phyloP scores from a whole-genome alignment of 2,329 filamentous ascomycete genomes.

The Grosmannia penicillata region DNA sequence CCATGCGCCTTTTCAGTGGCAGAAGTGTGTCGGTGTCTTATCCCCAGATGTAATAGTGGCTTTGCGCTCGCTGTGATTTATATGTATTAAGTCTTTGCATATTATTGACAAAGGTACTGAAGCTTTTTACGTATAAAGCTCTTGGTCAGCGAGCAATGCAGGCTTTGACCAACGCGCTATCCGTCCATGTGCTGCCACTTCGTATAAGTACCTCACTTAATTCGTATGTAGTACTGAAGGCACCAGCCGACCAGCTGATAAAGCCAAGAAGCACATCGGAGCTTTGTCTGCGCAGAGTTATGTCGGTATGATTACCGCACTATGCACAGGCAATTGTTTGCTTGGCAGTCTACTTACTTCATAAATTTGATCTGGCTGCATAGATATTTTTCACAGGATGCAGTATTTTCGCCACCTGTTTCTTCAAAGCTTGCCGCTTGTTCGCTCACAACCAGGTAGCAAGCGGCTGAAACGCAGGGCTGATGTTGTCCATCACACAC shows the following conservation, averaged over 20 bases:
- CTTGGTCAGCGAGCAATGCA: slow-evolving; percentile 5
- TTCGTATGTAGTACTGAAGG: slow-evolving; percentile 13
- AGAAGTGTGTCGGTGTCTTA: too few species aligned
- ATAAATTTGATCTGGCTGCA: slow-evolving; percentile 17
- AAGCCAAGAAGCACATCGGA: slow-evolving; percentile 15
- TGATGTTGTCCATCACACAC: slow-evolving; percentile 32
- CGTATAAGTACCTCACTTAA: slow-evolving; percentile 14
- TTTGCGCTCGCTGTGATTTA: too few species aligned
- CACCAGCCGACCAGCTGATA: slow-evolving; percentile 14
- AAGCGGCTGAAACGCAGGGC: slow-evolving; percentile 16
- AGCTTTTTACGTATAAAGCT: neutral
- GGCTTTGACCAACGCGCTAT: slow-evolving; percentile 8
- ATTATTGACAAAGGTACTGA: too few species aligned
- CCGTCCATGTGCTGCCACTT: slow-evolving; percentile 11
- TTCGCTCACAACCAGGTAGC: slow-evolving; percentile 19
- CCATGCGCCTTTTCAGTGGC: too few species aligned
- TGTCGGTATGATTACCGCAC: too few species aligned
- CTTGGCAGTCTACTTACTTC: slow-evolving; percentile 6
- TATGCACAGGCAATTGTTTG: neutral
- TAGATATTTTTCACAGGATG: slow-evolving; percentile 16
- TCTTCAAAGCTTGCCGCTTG: slow-evolving; percentile 19
- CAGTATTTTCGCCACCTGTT: slow-evolving; percentile 19
- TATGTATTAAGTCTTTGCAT: too few species aligned
- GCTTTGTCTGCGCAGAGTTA: slow-evolving; percentile 15
- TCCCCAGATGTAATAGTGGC: too few species aligned